Percentiles rank a stretch among this genome's conserved stretches.
Evolutionary conservation across 306 rosid species (phyloP).

Genomic region (Begonia loranthoides): DNA sequence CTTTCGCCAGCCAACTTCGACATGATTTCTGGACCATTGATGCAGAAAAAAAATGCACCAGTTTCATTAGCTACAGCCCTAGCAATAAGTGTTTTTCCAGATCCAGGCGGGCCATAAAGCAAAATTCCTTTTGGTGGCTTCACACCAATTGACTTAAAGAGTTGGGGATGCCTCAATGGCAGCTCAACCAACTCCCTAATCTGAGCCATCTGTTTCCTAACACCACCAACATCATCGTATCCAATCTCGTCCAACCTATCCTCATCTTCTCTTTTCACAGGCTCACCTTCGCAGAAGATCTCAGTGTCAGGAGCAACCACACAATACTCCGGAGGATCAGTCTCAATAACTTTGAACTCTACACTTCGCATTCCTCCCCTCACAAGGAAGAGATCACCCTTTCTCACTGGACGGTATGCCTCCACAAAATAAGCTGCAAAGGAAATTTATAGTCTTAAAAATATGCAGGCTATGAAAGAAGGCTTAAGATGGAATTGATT

Average conservation of each 20-base stretch:
- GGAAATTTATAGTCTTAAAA: conserved; percentile 1
- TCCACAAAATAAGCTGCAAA: conserved; percentile 54
- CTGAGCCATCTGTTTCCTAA: conserved; percentile 62
- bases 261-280: conserved; percentile 53
- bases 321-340: conserved; percentile 51
- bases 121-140: conserved; percentile 63
- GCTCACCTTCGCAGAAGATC: conserved; percentile 53
- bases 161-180: conserved; percentile 59
- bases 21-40: conserved; percentile 58
- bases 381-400: conserved; percentile 56
- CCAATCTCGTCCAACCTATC: conserved; percentile 53
- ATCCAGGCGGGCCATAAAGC: conserved; percentile 57
- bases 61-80: conserved; percentile 64
- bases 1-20: conserved; percentile 62
- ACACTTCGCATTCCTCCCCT: conserved; percentile 63
- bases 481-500: not conserved
- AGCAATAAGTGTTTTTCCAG: conserved; percentile 51
- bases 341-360: conserved; percentile 61
- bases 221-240: conserved; percentile 63
- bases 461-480: not conserved
- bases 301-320: conserved; percentile 59
- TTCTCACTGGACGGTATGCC: conserved; percentile 56
- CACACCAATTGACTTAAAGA: conserved; percentile 55
- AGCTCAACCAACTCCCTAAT: conserved; percentile 59
- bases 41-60: conserved; percentile 57